Base-by-base conservation (phyloP, 495 filamentous ascomycete genomes). In the Lindgomyces ingoldianus region DNA sequence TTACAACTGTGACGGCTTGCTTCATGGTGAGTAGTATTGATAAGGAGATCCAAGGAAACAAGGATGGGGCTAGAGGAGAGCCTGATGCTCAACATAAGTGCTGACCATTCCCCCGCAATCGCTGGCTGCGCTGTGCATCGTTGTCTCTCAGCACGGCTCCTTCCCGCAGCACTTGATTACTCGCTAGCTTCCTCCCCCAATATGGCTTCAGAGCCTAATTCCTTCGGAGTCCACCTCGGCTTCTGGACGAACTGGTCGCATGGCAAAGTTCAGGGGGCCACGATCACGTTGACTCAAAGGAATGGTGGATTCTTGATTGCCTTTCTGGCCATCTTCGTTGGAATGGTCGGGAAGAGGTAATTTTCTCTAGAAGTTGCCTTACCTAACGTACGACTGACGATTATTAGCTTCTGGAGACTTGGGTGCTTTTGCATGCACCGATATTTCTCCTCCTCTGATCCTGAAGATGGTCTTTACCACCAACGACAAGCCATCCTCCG, bases 201-300 rank as follows among this genome's bases (percentile, higher is more conserved):
- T 12, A 55, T 55, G 52, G 58, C 27, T 19, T 44, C 58, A 18
- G 21, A 46, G 4, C 14, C 33, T 39, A 39, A 14, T 14, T 39
- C 25, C 8, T 65, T 60, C 33, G 36, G 33, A 3, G 60, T 68
- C 25, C 55, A 68, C 49, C 18, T 69, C 9, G 79, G 79, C 24
- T 51, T 64, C 36, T 81, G 79, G 79, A 75, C 75, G 48, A 80
- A 81, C 54, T 79, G 77, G 74, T 73, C 73, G 19, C 71, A 73
- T 36, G 75, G 73, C 2, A 53, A 19, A 16, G 19, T 77, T 19
- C 53, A 69, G 16, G 79, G 79, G 19, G 71, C 78, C 1, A 81
- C 79, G 0, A 42, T 79, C 49, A 81, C 79, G 10, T 56, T 81
- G 1, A 70, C 64, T 8, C 51, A 67, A 56, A 51, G 56, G 1